These are phyloP conservation scores for Linnemannia elongata DNA, from an alignment of 192 early-diverging fungal species.

Conservation along the genomic window DNA sequence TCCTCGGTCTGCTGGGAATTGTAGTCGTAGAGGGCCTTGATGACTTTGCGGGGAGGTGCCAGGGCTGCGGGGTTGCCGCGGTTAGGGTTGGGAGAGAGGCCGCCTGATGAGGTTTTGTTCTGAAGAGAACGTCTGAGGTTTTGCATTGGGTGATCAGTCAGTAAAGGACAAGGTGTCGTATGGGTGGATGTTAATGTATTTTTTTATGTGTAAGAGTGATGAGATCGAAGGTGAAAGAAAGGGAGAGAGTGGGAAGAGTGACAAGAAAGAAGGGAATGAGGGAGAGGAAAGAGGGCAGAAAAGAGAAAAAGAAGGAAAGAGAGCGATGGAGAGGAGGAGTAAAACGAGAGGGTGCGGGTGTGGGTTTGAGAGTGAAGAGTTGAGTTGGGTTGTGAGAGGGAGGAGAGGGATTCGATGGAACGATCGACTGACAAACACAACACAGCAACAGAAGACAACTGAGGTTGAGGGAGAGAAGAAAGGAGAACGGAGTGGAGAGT, in stretches of 20 bases:
- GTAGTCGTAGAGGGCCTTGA: slow-evolving; percentile 80
- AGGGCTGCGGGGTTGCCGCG: slow-evolving; percentile 32
- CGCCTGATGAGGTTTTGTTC: slow-evolving; percentile 44
- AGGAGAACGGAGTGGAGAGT: not conserved
- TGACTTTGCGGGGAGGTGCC: slow-evolving; percentile 77
- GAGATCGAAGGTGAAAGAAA: slow-evolving; percentile 11
- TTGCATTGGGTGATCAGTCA: slow-evolving; percentile 25
- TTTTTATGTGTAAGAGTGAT: not conserved
- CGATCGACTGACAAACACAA: not conserved
- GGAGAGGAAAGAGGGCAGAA: not conserved
- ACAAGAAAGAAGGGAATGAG: not conserved
- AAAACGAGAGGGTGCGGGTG: not conserved
- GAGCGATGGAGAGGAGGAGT: not conserved
- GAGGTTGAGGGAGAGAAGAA: not conserved
- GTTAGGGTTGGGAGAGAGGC: slow-evolving; percentile 31
- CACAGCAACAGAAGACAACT: not conserved
- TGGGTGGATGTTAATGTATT: not conserved
- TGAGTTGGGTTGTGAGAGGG: not conserved
- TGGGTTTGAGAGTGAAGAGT: not conserved
- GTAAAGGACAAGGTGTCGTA: not conserved
- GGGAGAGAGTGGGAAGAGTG: not conserved
- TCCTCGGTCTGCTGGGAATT: slow-evolving; percentile 68
- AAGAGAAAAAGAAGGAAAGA: not conserved
- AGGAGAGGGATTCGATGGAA: not conserved
- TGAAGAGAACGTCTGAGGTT: slow-evolving; percentile 50